These are phyloP conservation scores for Theobroma grandiflorum DNA, from an alignment of 441 rosid species.

Conservation along the genomic window DNA sequence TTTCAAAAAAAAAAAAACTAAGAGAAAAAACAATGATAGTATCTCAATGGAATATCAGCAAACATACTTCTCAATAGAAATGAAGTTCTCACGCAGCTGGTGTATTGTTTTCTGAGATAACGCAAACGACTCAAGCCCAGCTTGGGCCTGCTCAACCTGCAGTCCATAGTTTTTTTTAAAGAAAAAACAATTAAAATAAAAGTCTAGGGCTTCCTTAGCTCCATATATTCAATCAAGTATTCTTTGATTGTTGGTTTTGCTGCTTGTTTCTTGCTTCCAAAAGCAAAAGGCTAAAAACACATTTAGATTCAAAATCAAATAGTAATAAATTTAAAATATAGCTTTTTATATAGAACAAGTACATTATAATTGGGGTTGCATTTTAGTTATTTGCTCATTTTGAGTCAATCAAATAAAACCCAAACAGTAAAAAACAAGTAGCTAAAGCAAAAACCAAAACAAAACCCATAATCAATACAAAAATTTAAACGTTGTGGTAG, in stretches of 20 bases:
- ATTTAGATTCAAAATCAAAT: background rate
- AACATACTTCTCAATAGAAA: conserved; percentile 81
- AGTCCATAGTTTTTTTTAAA: conserved; percentile 2
- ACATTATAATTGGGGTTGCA: too few relatives aligned
- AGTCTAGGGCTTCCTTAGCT: conserved; percentile 19
- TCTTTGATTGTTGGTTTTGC: conserved; percentile 3
- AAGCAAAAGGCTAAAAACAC: background rate
- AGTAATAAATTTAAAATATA: background rate
- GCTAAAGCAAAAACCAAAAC: too few relatives aligned
- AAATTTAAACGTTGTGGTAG: too few relatives aligned
- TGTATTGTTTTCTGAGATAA: conserved; percentile 77
- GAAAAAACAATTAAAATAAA: conserved; percentile 12
- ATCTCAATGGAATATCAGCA: conserved; percentile 19
- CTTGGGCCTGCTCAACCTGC: conserved; percentile 94
- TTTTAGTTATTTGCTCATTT: too few relatives aligned
- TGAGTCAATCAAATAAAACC: too few relatives aligned
- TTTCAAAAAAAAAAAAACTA: background rate
- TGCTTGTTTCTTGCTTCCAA: background rate
- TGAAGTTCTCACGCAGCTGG: conserved; percentile 83
- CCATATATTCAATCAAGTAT: background rate
- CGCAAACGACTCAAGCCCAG: conserved; percentile 80
- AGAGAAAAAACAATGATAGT: background rate
- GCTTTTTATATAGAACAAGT: background rate
- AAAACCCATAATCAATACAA: too few relatives aligned
- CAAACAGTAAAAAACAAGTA: too few relatives aligned